Evolutionary conservation across 176 grass and related monocot genomes (phyloP).

Genomic region (Bromus sterilis): DNA sequence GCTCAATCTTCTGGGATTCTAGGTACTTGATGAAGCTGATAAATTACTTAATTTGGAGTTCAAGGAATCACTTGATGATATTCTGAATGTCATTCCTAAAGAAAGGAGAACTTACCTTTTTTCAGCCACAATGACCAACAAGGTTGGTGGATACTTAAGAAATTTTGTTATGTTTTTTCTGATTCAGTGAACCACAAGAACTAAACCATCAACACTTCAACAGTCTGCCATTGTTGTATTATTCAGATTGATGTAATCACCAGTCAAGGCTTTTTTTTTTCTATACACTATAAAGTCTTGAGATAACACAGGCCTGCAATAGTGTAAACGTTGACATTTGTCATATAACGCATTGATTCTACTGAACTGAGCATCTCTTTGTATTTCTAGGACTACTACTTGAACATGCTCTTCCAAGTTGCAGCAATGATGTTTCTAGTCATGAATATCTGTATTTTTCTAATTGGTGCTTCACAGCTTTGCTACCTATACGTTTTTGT

Average conservation of each 20-base stretch:
- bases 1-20: neutral
- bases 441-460: neutral
- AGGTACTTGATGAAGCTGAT: slow-evolving; percentile 89
- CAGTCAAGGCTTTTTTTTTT: neutral
- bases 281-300: neutral
- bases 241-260: neutral
- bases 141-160: slow-evolving; percentile 26
- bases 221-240: neutral
- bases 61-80: slow-evolving; percentile 79
- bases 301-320: too few species aligned
- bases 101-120: slow-evolving; percentile 82
- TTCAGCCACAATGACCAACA: slow-evolving; percentile 92
- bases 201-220: neutral
- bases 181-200: neutral
- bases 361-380: neutral
- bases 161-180: neutral
- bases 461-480: neutral
- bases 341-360: neutral
- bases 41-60: slow-evolving; percentile 81
- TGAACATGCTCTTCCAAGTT: neutral
- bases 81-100: slow-evolving; percentile 77
- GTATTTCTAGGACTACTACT: neutral
- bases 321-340: neutral
- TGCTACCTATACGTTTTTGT: neutral
- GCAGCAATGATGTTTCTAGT: neutral